Evolutionary conservation across 148 eudicot genomes (phyloP).

Genomic region (Cornus kousa): DNA sequence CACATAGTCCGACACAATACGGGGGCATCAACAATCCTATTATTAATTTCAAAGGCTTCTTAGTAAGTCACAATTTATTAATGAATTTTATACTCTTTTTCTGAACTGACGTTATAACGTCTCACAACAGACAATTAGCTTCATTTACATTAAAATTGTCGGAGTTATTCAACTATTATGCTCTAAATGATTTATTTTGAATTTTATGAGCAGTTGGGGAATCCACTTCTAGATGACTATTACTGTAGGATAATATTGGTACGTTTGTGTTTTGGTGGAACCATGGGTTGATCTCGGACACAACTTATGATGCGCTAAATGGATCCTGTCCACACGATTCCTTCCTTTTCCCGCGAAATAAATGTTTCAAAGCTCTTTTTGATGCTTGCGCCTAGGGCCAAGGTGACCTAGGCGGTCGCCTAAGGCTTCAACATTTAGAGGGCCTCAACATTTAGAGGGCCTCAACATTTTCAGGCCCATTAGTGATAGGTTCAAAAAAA

Average conservation of each 20-base stretch:
- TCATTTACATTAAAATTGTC: too few species aligned
- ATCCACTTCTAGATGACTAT: conserved; percentile 39
- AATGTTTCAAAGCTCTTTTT: conserved; percentile 29
- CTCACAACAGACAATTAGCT: too few species aligned
- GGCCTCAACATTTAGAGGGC: too few species aligned
- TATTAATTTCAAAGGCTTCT: conserved; percentile 15
- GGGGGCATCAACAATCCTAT: background rate
- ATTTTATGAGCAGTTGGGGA: conserved; percentile 29
- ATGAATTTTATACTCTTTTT: too few species aligned
- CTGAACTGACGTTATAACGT: too few species aligned
- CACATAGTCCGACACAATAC: conserved; percentile 11
- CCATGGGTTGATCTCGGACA: conserved; percentile 39
- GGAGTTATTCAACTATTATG: too few species aligned
- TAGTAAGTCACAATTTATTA: conserved; percentile 10
- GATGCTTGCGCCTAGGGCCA: conserved; percentile 30
- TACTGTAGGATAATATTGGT: conserved; percentile 35
- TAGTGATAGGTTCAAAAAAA: too few species aligned
- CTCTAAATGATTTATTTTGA: too few species aligned
- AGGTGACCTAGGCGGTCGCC: too few species aligned
- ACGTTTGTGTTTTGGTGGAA: conserved; percentile 48
- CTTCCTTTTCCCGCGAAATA: conserved; percentile 35
- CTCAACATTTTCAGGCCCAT: too few species aligned
- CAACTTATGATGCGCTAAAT: conserved; percentile 34
- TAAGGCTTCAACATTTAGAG: too few species aligned
- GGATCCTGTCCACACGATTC: conserved; percentile 36